Conservation (phyloP, 495 filamentous ascomycete genomes). For the Aspergillus cristatus region DNA sequence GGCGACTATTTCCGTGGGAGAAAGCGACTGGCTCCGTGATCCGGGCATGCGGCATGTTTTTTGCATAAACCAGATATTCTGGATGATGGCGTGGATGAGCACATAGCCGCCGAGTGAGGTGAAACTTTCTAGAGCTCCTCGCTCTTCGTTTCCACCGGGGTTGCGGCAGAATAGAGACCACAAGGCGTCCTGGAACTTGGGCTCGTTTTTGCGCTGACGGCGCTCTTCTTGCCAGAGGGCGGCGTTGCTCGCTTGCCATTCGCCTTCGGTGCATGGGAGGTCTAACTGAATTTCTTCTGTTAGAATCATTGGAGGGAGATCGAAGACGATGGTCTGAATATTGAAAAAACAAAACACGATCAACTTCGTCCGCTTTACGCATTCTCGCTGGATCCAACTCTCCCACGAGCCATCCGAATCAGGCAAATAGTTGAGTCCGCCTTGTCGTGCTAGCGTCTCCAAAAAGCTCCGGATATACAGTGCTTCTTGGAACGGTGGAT, state of each 20-base stretch:
- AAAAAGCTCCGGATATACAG: constrained; percentile 26
- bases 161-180: constrained; percentile 17
- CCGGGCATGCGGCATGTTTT: constrained; percentile 41
- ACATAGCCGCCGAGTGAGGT: constrained; percentile 60
- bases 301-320: constrained; percentile 39
- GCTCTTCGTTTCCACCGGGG: constrained; percentile 5
- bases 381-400: constrained; percentile 43
- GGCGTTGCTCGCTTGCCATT: constrained; percentile 25
- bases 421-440: constrained; percentile 25
- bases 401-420: constrained; percentile 27
- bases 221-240: constrained; percentile 22
- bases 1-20: constrained; percentile 45
- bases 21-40: constrained; percentile 37
- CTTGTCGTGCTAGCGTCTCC: constrained; percentile 26
- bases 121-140: constrained; percentile 17
- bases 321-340: constrained; percentile 41
- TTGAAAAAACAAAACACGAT: constrained; percentile 43
- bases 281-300: constrained; percentile 54
- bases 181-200: constrained; percentile 28
- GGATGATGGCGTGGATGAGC: constrained; percentile 58
- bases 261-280: constrained; percentile 43
- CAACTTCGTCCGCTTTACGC: constrained; percentile 36
- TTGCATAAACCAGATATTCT: constrained; percentile 59
- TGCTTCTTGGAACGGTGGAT: constrained; percentile 27
- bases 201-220: constrained; percentile 17